A percentile compares a stretch with the other conserved stretches of the same genome.
Evolutionary conservation across 2,329 filamentous ascomycete species (phyloP).

Genomic region (Graphilbum ipis-grandicollis): DNA sequence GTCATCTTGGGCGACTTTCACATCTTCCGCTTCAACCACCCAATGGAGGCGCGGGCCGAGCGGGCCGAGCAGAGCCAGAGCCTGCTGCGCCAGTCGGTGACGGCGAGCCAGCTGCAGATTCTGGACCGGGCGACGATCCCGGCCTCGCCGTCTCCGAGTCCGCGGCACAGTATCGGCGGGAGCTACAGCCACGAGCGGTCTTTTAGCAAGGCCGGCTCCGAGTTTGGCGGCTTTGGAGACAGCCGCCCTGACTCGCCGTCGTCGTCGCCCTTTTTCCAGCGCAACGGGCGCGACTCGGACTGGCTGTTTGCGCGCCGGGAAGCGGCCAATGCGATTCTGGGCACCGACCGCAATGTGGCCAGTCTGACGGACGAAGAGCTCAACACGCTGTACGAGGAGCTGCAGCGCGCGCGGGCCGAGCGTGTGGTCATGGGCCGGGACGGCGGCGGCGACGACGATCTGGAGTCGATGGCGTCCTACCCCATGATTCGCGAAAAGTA

Average conservation of each 20-base stretch:
- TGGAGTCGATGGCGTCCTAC: slow-evolving; percentile 77
- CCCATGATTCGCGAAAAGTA: slow-evolving; percentile 75
- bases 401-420: slow-evolving; percentile 71
- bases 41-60: slow-evolving; percentile 86
- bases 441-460: slow-evolving; percentile 73
- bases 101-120: slow-evolving; percentile 39
- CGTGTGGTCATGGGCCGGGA: slow-evolving; percentile 49
- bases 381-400: slow-evolving; percentile 82
- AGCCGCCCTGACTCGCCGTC: slow-evolving; percentile 51
- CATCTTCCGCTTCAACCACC: slow-evolving; percentile 97
- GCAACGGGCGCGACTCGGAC: slow-evolving; percentile 64
- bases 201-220: slow-evolving; percentile 63
- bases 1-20: slow-evolving; percentile 97
- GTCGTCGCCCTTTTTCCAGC: slow-evolving; percentile 47
- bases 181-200: slow-evolving; percentile 54
- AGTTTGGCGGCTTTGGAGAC: slow-evolving; percentile 50
- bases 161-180: slow-evolving; percentile 24
- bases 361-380: slow-evolving; percentile 86
- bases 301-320: slow-evolving; percentile 90
- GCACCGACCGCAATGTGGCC: slow-evolving; percentile 79
- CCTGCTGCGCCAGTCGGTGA: slow-evolving; percentile 67
- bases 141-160: slow-evolving; percentile 41
- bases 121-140: slow-evolving; percentile 38
- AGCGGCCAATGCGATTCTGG: slow-evolving; percentile 79
- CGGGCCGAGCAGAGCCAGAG: slow-evolving; percentile 74